A percentile compares a stretch with the other conserved stretches of the same genome.
These are phyloP conservation scores for Populus alba DNA, from an alignment of 345 rosid genomes.

Conservation along the genomic window DNA sequence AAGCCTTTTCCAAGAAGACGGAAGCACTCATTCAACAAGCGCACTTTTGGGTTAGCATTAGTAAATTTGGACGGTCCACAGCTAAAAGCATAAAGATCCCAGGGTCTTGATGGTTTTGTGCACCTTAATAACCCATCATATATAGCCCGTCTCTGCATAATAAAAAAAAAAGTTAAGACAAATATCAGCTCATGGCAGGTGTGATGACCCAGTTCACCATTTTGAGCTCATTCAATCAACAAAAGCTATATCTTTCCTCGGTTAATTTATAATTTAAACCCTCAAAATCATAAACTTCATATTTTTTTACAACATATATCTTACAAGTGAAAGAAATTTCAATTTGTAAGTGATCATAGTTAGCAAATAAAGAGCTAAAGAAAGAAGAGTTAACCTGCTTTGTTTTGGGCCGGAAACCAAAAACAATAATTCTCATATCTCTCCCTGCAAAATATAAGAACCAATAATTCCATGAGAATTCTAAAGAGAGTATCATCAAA, in stretches of 20 bases:
- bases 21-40: slow-evolving; percentile 84
- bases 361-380: not conserved
- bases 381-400: slow-evolving; percentile 57
- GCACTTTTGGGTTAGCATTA: slow-evolving; percentile 72
- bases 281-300: not conserved
- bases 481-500: not conserved
- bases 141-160: slow-evolving; percentile 64
- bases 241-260: not conserved
- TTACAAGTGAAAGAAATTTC: not conserved
- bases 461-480: not conserved
- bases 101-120: slow-evolving; percentile 60
- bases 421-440: slow-evolving; percentile 93
- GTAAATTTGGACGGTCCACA: slow-evolving; percentile 68
- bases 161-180: not conserved
- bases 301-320: not conserved
- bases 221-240: not conserved
- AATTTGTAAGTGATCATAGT: not conserved
- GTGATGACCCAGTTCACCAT: not conserved
- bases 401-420: slow-evolving; percentile 84
- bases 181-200: not conserved
- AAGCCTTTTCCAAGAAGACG: slow-evolving; percentile 78
- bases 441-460: slow-evolving; percentile 58
- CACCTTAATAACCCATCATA: slow-evolving; percentile 59
- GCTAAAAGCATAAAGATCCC: slow-evolving; percentile 87
- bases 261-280: not conserved